A percentile compares a stretch with the other conserved stretches of the same genome.
phyloP scores from a whole-genome alignment of 306 rosid species.

The Vicia villosa region DNA sequence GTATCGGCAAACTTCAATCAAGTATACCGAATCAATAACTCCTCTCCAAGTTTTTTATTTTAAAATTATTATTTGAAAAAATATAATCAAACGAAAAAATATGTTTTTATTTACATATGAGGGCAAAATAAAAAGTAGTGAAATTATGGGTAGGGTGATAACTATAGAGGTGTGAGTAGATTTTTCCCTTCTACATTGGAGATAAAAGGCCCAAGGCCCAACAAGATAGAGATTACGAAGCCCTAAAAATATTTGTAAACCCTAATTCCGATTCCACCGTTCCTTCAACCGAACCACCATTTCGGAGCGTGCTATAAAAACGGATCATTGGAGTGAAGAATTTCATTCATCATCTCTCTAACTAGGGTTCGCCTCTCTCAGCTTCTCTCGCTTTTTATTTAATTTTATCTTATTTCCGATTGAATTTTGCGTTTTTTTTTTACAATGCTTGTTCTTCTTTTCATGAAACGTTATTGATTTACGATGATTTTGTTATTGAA shows the following conservation, averaged over 20 bases:
- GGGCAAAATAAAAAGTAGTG: too few relatives aligned
- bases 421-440: neutral
- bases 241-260: constrained; percentile 8
- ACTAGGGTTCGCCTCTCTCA: neutral
- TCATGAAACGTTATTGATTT: neutral
- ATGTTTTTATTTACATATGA: too few relatives aligned
- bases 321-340: neutral
- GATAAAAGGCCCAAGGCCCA: neutral
- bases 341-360: neutral
- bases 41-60: too few relatives aligned
- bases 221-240: neutral
- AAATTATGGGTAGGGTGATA: too few relatives aligned
- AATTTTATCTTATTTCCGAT: neutral
- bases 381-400: fast-evolving
- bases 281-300: neutral
- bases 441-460: neutral
- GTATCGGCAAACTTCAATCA: too few relatives aligned
- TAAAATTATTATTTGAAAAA: too few relatives aligned
- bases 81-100: too few relatives aligned
- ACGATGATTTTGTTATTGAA: too few relatives aligned
- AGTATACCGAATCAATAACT: too few relatives aligned
- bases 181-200: neutral
- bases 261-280: neutral
- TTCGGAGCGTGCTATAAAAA: neutral
- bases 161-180: too few relatives aligned